A percentile compares a stretch with the other conserved stretches of the same genome.
Evolutionary conservation across 2,329 filamentous ascomycete genomes (phyloP).

Genomic region (Pseudogymnoascus destructans): DNA sequence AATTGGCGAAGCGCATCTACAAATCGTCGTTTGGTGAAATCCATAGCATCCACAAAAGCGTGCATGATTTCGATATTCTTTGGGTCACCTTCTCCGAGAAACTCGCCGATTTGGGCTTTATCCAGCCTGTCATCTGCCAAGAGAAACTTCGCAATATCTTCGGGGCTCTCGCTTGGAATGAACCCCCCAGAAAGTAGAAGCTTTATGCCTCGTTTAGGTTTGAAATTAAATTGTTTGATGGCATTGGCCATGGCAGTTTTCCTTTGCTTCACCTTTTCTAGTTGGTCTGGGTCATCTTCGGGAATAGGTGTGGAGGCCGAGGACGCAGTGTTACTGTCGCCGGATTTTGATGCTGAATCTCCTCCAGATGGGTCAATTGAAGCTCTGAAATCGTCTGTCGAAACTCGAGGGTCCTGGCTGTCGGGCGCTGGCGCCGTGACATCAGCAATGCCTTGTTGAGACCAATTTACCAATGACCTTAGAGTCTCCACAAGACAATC

Average conservation of each 20-base stretch:
- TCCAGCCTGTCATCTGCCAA: constrained; percentile 71
- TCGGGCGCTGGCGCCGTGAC: constrained; percentile 36
- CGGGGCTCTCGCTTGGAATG: constrained; percentile 63
- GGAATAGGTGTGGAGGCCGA: constrained; percentile 53
- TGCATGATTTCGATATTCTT: constrained; percentile 97
- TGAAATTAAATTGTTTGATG: constrained; percentile 90
- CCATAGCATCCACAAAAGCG: constrained; percentile 90
- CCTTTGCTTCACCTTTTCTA: constrained; percentile 88
- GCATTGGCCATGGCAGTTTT: constrained; percentile 88
- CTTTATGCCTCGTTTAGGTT: constrained; percentile 89
- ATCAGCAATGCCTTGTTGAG: constrained; percentile 51
- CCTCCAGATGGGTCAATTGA: constrained; percentile 63
- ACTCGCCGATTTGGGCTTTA: constrained; percentile 88
- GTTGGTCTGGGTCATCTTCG: constrained; percentile 82
- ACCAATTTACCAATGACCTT: constrained; percentile 87
- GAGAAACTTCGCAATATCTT: constrained; percentile 76
- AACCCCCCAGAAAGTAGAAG: constrained; percentile 73
- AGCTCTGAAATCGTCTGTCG: constrained; percentile 45
- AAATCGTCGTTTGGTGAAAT: constrained; percentile 82
- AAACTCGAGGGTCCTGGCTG: constrained; percentile 37
- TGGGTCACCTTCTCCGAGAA: constrained; percentile 81
- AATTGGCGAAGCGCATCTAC: constrained; percentile 87
- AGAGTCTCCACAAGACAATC: constrained; percentile 82
- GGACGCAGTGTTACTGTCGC: constrained; percentile 38
- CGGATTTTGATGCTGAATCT: constrained; percentile 48